These are phyloP conservation scores for Ceratobasidium sp. DNA, from an alignment of 1,284 basidiomycete genomes.

Conservation along the genomic window DNA sequence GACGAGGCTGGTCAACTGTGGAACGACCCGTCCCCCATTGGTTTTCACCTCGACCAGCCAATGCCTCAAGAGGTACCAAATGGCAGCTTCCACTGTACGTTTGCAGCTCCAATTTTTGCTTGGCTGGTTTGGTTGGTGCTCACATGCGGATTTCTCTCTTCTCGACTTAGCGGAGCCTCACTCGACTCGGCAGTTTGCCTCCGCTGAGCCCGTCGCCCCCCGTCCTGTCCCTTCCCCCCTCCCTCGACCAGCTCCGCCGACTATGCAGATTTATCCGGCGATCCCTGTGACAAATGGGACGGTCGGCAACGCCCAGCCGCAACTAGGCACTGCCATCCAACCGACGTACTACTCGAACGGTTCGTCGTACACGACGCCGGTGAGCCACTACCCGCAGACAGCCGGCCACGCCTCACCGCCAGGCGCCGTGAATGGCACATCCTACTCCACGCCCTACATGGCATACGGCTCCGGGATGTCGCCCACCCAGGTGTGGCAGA, in stretches of 20 bases:
- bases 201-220: not conserved
- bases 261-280: constrained; percentile 25
- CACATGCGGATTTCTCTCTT: not conserved
- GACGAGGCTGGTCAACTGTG: constrained; percentile 28
- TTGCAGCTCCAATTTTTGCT: not conserved
- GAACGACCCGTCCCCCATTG: constrained; percentile 29
- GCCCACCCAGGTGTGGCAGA: constrained; percentile 29
- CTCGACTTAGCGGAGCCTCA: constrained; percentile 7
- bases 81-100: constrained; percentile 7
- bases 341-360: constrained; percentile 40
- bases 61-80: not conserved
- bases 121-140: constrained; percentile 4
- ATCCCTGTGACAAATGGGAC: not conserved
- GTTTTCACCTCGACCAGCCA: not conserved
- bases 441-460: constrained; percentile 9
- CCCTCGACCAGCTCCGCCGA: constrained; percentile 5
- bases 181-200: constrained; percentile 12
- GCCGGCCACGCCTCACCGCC: not conserved
- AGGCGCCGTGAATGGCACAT: not conserved
- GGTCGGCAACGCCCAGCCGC: constrained; percentile 11
- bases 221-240: constrained; percentile 23
- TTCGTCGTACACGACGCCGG: constrained; percentile 20
- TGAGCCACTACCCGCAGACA: constrained; percentile 23
- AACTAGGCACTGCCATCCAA: constrained; percentile 22
- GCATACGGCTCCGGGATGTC: constrained; percentile 8